Evolutionary conservation across 805 yeast genomes (phyloP).

Genomic region (Candida xyloterini): DNA sequence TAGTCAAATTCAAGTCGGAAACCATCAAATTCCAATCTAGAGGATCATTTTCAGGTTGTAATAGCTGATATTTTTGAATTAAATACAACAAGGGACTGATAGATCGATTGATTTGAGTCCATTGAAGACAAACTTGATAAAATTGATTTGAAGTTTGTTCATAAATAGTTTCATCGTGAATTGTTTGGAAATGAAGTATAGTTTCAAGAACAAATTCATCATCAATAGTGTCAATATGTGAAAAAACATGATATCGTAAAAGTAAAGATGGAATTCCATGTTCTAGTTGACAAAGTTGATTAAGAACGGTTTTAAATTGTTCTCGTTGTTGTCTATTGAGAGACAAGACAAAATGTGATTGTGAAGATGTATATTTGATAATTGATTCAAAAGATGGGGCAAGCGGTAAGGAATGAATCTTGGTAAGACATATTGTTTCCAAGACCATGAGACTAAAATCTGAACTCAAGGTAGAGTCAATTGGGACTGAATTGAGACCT

Average conservation of each 20-base stretch:
- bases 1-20: background rate
- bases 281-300: background rate
- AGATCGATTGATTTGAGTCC: slow-evolving; percentile 1
- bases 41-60: slow-evolving; percentile 1
- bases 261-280: background rate
- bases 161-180: slow-evolving; percentile 8
- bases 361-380: background rate
- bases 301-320: background rate
- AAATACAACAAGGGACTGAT: slow-evolving; percentile 4
- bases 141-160: slow-evolving; percentile 12
- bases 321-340: slow-evolving; percentile 1
- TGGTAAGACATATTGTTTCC: background rate
- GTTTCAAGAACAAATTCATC: slow-evolving; percentile 1
- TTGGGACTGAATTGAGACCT: background rate
- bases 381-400: background rate
- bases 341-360: background rate
- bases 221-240: background rate
- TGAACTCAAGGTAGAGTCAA: background rate
- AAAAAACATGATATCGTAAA: background rate
- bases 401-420: background rate
- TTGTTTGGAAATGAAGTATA: background rate
- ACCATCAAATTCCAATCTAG: slow-evolving; percentile 5
- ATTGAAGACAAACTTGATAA: slow-evolving; percentile 7
- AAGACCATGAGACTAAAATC: slow-evolving; percentile 1
- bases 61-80: slow-evolving; percentile 1